These are phyloP conservation scores for carrot (Daucus carota) DNA, from an alignment of 129 eudicot species.

Conservation along the genomic window DNA sequence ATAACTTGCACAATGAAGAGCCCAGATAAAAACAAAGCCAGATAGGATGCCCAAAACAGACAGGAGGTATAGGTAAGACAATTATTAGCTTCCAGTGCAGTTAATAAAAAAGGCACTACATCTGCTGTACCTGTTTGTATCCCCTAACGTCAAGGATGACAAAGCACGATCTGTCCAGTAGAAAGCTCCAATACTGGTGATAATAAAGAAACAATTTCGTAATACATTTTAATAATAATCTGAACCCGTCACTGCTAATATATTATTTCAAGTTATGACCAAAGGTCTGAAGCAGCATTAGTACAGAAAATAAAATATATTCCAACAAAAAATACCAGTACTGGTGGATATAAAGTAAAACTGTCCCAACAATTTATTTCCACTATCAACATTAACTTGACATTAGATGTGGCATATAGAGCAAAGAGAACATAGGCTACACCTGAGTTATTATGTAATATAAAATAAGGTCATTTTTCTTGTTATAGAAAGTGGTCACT, in stretches of 20 bases:
- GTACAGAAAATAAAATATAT: not conserved
- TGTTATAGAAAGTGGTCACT: not conserved
- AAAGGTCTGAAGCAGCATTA: not conserved
- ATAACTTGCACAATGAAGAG: not conserved
- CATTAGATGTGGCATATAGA: not conserved
- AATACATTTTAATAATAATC: conserved; percentile 1
- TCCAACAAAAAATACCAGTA: not conserved
- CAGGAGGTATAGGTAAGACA: not conserved
- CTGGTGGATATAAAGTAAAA: not conserved
- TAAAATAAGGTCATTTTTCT: not conserved
- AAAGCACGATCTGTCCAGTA: conserved; percentile 79
- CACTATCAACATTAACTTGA: not conserved
- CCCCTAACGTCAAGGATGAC: conserved; percentile 45
- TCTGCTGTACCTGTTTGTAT: conserved; percentile 30
- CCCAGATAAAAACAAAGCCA: not conserved
- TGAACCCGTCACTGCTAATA: not conserved
- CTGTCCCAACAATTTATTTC: not conserved
- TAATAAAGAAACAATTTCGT: not conserved
- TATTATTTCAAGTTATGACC: not conserved
- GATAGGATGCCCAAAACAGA: not conserved
- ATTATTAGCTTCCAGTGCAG: not conserved
- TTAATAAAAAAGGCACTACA: not conserved
- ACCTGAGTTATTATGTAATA: not conserved
- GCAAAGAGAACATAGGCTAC: not conserved
- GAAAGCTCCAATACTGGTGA: conserved; percentile 66